phyloP scores from a whole-genome alignment of 2,329 filamentous ascomycete species.

The Fusarium duplospermum region DNA sequence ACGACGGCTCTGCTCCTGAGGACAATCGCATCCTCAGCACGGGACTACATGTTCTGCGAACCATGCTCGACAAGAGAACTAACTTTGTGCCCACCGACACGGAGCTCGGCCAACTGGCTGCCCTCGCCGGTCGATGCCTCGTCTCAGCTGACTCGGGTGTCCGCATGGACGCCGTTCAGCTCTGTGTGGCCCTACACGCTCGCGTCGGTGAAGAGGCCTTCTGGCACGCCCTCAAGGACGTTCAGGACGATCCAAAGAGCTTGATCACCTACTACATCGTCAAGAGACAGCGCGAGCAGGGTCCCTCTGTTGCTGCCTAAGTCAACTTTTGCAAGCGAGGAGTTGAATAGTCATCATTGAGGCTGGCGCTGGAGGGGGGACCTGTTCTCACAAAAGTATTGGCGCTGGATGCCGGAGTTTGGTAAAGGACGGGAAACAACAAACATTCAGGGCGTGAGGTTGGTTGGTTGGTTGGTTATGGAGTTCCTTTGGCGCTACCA shows the following conservation, averaged over 20 bases:
- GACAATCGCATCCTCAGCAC: constrained; percentile 68
- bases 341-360: not conserved
- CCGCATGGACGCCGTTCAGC: constrained; percentile 80
- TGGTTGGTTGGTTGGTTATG: not conserved
- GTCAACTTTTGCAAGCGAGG: not conserved
- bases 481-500: constrained; percentile 13
- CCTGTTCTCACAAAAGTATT: no score
- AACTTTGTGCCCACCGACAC: constrained; percentile 62
- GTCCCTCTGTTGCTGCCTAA: constrained; percentile 21
- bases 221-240: constrained; percentile 73
- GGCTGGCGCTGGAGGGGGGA: no score
- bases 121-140: constrained; percentile 66
- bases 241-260: constrained; percentile 79
- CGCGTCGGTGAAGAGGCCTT: constrained; percentile 70
- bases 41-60: constrained; percentile 71
- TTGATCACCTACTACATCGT: constrained; percentile 86
- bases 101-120: constrained; percentile 64
- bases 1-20: constrained; percentile 55
- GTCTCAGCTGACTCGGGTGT: constrained; percentile 72
- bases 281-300: constrained; percentile 70
- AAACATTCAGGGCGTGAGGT: constrained; percentile 4
- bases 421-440: constrained; percentile 1
- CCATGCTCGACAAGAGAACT: constrained; percentile 64
- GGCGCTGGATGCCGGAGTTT: constrained; percentile 36
- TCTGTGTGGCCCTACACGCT: constrained; percentile 79